Conservation (phyloP, 116 monocot genomes). For the Dioscorea cayenensis region DNA sequence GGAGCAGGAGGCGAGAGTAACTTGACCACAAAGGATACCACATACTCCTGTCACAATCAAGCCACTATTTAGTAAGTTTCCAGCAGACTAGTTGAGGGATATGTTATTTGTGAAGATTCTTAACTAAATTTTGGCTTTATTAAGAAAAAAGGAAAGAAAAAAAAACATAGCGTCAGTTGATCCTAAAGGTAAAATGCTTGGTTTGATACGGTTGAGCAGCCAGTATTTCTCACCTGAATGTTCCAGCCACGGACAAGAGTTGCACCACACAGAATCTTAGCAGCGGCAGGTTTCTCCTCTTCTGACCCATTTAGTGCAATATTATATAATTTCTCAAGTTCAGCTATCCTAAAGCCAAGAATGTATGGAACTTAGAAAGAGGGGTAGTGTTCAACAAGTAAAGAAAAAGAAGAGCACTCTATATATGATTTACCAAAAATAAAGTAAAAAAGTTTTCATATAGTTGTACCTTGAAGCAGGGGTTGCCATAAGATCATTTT, state of each 20-base stretch:
- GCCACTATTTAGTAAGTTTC: neutral
- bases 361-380: slow-evolving; percentile 1
- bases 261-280: slow-evolving; percentile 84
- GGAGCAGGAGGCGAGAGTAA: slow-evolving; percentile 58
- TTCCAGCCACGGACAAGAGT: slow-evolving; percentile 89
- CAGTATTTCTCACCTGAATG: slow-evolving; percentile 58
- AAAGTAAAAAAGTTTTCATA: neutral
- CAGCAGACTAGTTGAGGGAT: neutral
- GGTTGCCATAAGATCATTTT: slow-evolving; percentile 56
- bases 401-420: neutral
- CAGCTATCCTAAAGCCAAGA: slow-evolving; percentile 33
- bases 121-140: neutral
- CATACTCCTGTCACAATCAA: slow-evolving; percentile 67
- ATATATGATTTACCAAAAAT: neutral
- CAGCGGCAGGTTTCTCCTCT: slow-evolving; percentile 69
- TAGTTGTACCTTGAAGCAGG: slow-evolving; percentile 79
- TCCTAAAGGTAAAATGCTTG: neutral
- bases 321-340: slow-evolving; percentile 72
- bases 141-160: neutral
- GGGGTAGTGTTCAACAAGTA: neutral
- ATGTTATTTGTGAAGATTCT: neutral
- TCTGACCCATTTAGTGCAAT: slow-evolving; percentile 75
- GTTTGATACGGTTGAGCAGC: neutral
- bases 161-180: neutral
- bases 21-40: slow-evolving; percentile 57